These are phyloP conservation scores for Ustulina deusta DNA, from an alignment of 2,329 filamentous ascomycete species.

Conservation along the genomic window DNA sequence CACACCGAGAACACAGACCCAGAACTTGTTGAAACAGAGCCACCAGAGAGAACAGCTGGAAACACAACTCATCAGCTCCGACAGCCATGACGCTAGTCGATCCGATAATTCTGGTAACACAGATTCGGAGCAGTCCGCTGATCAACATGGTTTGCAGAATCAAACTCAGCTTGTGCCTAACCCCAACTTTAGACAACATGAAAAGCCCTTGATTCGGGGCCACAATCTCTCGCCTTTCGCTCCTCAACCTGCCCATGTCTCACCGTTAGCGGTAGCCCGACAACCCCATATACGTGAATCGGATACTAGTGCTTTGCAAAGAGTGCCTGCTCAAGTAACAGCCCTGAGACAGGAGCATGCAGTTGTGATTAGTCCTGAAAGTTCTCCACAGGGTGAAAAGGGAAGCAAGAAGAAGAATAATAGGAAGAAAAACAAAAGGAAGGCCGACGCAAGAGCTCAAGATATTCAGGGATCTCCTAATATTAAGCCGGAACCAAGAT, in stretches of 20 bases:
- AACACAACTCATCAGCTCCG: conserved; percentile 53
- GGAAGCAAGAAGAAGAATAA: conserved; percentile 66
- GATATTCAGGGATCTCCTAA: conserved; percentile 63
- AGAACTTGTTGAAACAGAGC: conserved; percentile 20
- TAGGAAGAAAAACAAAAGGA: conserved; percentile 65
- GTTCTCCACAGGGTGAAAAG: conserved; percentile 67
- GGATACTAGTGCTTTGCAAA: conserved; percentile 53
- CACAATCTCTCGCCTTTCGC: conserved; percentile 80
- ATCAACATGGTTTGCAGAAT: conserved; percentile 52
- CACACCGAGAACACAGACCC: conserved; percentile 24
- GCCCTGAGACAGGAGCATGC: conserved; percentile 65
- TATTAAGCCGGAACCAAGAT: conserved; percentile 75
- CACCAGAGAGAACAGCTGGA: conserved; percentile 43
- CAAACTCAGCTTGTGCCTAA: conserved; percentile 54
- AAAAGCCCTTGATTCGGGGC: conserved; percentile 75
- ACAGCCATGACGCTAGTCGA: conserved; percentile 58
- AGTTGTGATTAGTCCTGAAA: conserved; percentile 68
- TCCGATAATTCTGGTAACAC: conserved; percentile 57
- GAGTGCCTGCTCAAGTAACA: conserved; percentile 66
- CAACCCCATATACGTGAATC: conserved; percentile 50
- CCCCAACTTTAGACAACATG: conserved; percentile 56
- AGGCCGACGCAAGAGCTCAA: conserved; percentile 62
- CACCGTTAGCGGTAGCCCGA: conserved; percentile 65
- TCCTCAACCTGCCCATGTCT: conserved; percentile 78
- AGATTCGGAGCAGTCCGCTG: conserved; percentile 53